Evolutionary conservation across 306 rosid species (phyloP).

Genomic region (Lablab purpureus): DNA sequence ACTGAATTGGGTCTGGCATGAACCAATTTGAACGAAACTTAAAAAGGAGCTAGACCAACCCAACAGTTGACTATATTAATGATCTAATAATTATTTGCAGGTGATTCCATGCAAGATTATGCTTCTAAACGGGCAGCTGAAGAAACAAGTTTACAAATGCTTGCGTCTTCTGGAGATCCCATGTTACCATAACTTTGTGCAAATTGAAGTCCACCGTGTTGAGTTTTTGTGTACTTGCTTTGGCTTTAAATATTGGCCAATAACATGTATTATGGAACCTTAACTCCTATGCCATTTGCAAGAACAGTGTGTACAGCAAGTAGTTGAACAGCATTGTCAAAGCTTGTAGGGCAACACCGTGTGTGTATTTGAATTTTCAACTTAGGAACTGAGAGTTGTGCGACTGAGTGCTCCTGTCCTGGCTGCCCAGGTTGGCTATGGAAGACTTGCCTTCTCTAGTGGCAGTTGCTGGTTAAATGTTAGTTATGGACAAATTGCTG

Average conservation of each 20-base stretch:
- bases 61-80: slow-evolving; percentile 33
- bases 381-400: slow-evolving; percentile 62
- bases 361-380: slow-evolving; percentile 68
- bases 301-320: slow-evolving; percentile 79
- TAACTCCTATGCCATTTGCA: slow-evolving; percentile 59
- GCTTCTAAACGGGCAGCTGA: slow-evolving; percentile 68
- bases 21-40: slow-evolving; percentile 31
- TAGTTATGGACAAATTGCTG: slow-evolving; percentile 57
- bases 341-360: slow-evolving; percentile 57
- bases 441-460: slow-evolving; percentile 92
- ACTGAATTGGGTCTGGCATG: slow-evolving; percentile 2
- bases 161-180: slow-evolving; percentile 86
- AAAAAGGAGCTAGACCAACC: slow-evolving; percentile 31
- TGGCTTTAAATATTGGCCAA: slow-evolving; percentile 49
- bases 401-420: slow-evolving; percentile 77
- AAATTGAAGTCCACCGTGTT: slow-evolving; percentile 48
- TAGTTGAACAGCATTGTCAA: slow-evolving; percentile 61
- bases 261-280: slow-evolving; percentile 51
- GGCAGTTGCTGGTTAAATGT: slow-evolving; percentile 86
- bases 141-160: slow-evolving; percentile 75
- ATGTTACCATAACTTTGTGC: slow-evolving; percentile 72
- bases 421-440: slow-evolving; percentile 99
- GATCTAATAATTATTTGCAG: slow-evolving; percentile 60
- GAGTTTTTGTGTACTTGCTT: slow-evolving; percentile 41
- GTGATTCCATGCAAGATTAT: slow-evolving; percentile 76